A percentile compares a stretch with the other conserved stretches of the same genome.
These are phyloP conservation scores for Acanthamoeba triangularis DNA, from an alignment of 208 protist species.

Conservation along the genomic window DNA sequence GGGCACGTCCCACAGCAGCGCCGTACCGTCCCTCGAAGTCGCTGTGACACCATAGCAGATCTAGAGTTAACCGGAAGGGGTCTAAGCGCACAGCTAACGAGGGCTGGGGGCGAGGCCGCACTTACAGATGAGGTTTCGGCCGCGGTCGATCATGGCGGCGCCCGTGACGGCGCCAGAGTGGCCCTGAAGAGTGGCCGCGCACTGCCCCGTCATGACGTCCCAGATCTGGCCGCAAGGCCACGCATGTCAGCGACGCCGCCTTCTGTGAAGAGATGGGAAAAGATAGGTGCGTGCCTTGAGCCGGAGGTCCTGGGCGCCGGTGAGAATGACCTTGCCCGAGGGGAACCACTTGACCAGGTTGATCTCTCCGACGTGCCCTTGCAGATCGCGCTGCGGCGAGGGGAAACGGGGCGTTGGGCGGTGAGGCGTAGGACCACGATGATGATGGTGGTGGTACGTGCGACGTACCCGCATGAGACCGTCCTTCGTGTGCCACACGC, in stretches of 20 bases:
- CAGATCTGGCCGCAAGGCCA: neutral
- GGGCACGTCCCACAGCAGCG: slow-evolving; percentile 35
- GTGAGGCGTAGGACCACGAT: neutral
- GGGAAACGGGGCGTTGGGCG: neutral
- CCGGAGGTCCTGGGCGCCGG: neutral
- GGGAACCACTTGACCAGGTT: slow-evolving; percentile 69
- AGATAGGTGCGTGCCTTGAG: neutral
- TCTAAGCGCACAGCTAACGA: neutral
- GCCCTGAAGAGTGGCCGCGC: slow-evolving; percentile 15
- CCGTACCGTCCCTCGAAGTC: slow-evolving; percentile 24
- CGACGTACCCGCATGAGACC: slow-evolving; percentile 29
- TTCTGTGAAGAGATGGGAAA: neutral
- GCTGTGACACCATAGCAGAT: neutral
- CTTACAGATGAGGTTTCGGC: slow-evolving; percentile 34
- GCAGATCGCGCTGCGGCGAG: slow-evolving; percentile 18
- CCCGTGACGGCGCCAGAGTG: slow-evolving; percentile 6
- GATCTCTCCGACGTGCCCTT: slow-evolving; percentile 62
- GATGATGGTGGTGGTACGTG: neutral
- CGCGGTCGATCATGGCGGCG: slow-evolving; percentile 6
- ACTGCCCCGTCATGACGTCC: slow-evolving; percentile 49
- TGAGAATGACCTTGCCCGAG: slow-evolving; percentile 41
- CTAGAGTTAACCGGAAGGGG: neutral
- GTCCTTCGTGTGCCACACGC: slow-evolving; percentile 64
- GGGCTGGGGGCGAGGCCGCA: neutral
- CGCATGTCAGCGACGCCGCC: neutral